Conservation (phyloP, 164 flowering plant genomes). For the Echeveria elegans region DNA sequence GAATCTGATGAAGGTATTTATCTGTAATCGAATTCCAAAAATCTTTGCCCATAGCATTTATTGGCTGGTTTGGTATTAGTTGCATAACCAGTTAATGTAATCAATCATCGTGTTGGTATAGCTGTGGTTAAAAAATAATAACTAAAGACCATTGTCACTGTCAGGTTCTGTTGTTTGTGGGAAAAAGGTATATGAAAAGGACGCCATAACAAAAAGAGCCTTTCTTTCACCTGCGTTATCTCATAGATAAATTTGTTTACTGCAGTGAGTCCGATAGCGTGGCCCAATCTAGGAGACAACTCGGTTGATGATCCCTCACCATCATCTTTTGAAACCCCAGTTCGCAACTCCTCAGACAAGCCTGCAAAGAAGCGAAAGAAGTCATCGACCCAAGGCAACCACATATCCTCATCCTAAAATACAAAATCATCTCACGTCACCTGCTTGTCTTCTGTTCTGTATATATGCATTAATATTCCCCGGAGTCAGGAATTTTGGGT, state of each 20-base stretch:
- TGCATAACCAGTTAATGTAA: too few species aligned
- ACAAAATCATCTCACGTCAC: not conserved
- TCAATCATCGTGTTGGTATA: not conserved
- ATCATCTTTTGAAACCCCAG: conserved; percentile 1
- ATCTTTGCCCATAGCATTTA: not conserved
- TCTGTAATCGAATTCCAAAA: too few species aligned
- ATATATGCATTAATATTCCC: not conserved
- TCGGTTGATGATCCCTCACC: not conserved
- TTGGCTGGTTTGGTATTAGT: too few species aligned
- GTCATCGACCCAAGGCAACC: not conserved
- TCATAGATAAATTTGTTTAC: not conserved
- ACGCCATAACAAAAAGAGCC: not conserved
- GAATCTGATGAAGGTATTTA: not conserved
- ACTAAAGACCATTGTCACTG: not conserved
- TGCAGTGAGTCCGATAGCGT: not conserved
- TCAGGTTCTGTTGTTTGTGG: not conserved
- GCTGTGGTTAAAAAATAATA: too few species aligned
- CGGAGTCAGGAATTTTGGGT: not conserved
- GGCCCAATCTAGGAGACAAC: not conserved
- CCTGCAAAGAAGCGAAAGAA: conserved; percentile 1
- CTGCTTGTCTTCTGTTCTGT: not conserved
- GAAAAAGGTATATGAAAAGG: not conserved
- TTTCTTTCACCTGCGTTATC: not conserved
- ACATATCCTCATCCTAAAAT: not conserved
- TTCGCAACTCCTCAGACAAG: not conserved